These are phyloP conservation scores for Ustilago xerochloae DNA, from an alignment of 1,284 basidiomycete genomes.

Conservation along the genomic window DNA sequence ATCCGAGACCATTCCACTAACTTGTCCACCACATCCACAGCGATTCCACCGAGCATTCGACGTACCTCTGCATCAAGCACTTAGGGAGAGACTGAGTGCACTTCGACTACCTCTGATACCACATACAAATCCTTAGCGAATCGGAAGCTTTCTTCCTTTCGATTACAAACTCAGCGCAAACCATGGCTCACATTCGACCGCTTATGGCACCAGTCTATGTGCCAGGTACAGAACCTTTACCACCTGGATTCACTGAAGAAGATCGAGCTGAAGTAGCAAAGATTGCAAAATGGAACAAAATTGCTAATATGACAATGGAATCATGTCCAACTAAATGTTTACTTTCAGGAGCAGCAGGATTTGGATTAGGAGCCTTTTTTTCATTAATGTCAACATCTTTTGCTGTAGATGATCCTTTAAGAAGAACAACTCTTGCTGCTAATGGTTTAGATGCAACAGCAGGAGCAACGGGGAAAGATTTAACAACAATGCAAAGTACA, in stretches of 20 bases:
- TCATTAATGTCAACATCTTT: slow-evolving; percentile 95
- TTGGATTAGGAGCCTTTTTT: slow-evolving; percentile 93
- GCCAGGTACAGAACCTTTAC: slow-evolving; percentile 73
- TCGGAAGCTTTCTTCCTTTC: neutral
- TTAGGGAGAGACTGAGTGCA: too few species aligned
- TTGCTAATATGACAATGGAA: slow-evolving; percentile 79
- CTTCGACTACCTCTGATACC: neutral
- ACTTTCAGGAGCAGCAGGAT: slow-evolving; percentile 80
- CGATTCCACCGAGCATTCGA: too few species aligned
- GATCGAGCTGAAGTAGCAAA: slow-evolving; percentile 78
- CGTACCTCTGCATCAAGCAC: too few species aligned
- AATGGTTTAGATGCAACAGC: slow-evolving; percentile 20
- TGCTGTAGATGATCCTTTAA: slow-evolving; percentile 87
- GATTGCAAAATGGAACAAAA: slow-evolving; percentile 79
- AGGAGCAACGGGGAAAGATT: slow-evolving; percentile 22
- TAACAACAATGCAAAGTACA: slow-evolving; percentile 76
- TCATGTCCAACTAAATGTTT: slow-evolving; percentile 84
- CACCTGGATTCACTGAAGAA: slow-evolving; percentile 82
- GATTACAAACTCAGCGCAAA: neutral
- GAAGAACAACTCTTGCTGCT: slow-evolving; percentile 53
- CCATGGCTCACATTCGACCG: slow-evolving; percentile 35
- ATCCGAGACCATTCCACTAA: too few species aligned
- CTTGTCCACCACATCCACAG: neutral
- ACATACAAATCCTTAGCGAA: neutral
- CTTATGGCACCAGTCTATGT: slow-evolving; percentile 61